Conservation (phyloP, 2,329 filamentous ascomycete species). For the Corynespora cassiicola region DNA sequence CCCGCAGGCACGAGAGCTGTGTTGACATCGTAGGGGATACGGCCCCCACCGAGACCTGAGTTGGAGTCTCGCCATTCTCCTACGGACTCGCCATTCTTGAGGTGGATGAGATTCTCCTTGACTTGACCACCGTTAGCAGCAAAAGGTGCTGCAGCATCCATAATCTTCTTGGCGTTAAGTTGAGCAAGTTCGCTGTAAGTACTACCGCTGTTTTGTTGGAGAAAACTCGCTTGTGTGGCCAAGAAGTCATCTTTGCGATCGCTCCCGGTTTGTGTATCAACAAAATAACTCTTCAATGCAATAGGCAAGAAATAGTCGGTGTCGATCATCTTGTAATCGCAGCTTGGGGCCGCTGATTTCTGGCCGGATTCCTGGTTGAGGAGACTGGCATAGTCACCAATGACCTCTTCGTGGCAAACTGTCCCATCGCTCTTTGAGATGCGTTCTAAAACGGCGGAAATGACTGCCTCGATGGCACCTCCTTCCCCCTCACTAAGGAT, state of each 20-base stretch:
- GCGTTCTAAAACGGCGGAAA: conserved; percentile 66
- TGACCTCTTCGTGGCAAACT: conserved; percentile 70
- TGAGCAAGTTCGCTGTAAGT: conserved; percentile 61
- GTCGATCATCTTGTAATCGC: conserved; percentile 68
- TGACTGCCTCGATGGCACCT: conserved; percentile 66
- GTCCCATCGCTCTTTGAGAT: conserved; percentile 66
- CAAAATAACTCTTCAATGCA: conserved; percentile 65
- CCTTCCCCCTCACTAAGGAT: conserved; percentile 63
- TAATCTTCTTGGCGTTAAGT: conserved; percentile 64
- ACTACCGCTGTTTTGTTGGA: conserved; percentile 59
- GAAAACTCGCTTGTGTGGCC: conserved; percentile 54
- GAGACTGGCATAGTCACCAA: conserved; percentile 70
- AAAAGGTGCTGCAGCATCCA: conserved; percentile 63
- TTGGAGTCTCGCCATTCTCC: conserved; percentile 70
- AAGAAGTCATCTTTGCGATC: conserved; percentile 47
- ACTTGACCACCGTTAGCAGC: conserved; percentile 54
- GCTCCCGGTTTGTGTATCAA: conserved; percentile 53
- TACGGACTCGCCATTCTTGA: conserved; percentile 61
- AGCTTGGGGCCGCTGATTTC: conserved; percentile 59
- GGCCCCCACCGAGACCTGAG: conserved; percentile 66
- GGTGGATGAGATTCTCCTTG: conserved; percentile 62
- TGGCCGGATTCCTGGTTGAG: conserved; percentile 62
- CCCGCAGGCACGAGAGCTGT: conserved; percentile 68
- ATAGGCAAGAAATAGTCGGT: conserved; percentile 68
- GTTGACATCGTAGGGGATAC: conserved; percentile 71